Evolutionary conservation across 1,139 yeast genomes (phyloP).

Genomic region (Diutina neorugosa): DNA sequence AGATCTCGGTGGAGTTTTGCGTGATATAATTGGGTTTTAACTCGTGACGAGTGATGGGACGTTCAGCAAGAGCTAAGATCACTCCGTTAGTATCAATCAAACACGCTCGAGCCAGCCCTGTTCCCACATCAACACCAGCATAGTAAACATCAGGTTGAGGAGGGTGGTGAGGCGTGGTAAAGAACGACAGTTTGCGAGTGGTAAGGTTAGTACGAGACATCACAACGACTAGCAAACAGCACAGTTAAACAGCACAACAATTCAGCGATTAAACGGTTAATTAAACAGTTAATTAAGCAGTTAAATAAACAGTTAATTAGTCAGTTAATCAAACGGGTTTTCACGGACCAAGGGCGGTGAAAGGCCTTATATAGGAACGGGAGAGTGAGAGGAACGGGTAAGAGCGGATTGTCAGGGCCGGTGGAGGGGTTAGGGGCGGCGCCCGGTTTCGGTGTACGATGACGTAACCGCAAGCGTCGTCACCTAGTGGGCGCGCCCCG

Average conservation of each 20-base stretch:
- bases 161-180: slow-evolving; percentile 22
- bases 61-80: slow-evolving; percentile 68
- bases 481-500: too few relatives aligned
- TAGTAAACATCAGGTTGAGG: slow-evolving; percentile 48
- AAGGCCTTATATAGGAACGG: not conserved
- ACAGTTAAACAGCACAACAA: too few relatives aligned
- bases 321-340: too few relatives aligned
- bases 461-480: too few relatives aligned
- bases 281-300: too few relatives aligned
- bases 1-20: slow-evolving; percentile 85
- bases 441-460: too few relatives aligned
- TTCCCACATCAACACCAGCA: slow-evolving; percentile 94
- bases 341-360: not conserved
- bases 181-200: slow-evolving; percentile 15
- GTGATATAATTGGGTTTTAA: slow-evolving; percentile 60
- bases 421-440: too few relatives aligned
- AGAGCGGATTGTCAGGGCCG: too few relatives aligned
- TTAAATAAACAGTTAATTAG: too few relatives aligned
- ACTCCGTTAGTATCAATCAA: slow-evolving; percentile 75
- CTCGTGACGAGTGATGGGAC: slow-evolving; percentile 68
- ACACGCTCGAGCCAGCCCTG: slow-evolving; percentile 95
- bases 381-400: too few relatives aligned
- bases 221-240: too few relatives aligned
- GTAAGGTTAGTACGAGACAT: slow-evolving; percentile 3
- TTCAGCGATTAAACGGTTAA: too few relatives aligned